Conservation (phyloP, 2,329 filamentous ascomycete genomes). For the Fusarium sp. region DNA sequence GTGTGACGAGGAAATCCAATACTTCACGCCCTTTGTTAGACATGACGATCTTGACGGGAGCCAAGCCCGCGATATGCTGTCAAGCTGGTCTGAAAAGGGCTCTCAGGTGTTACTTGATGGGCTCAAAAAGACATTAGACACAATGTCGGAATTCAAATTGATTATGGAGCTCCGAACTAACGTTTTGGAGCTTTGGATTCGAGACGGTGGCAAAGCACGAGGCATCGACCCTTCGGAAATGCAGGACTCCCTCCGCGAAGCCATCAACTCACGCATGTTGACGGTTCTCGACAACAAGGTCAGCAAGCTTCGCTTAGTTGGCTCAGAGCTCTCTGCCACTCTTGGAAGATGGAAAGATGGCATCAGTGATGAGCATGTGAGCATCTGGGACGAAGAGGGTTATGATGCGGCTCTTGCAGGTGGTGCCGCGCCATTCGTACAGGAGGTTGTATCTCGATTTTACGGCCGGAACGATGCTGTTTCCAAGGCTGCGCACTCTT, state of each 20-base stretch:
- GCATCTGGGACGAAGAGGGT: slow-evolving; percentile 75
- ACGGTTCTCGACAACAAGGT: slow-evolving; percentile 72
- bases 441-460: slow-evolving; percentile 73
- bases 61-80: slow-evolving; percentile 69
- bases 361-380: slow-evolving; percentile 60
- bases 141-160: slow-evolving; percentile 72
- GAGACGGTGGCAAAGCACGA: slow-evolving; percentile 70
- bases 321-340: slow-evolving; percentile 70
- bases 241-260: slow-evolving; percentile 73
- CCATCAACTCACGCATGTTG: slow-evolving; percentile 75
- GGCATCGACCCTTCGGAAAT: slow-evolving; percentile 76
- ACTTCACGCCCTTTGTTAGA: slow-evolving; percentile 88
- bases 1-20: slow-evolving; percentile 84
- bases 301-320: slow-evolving; percentile 71
- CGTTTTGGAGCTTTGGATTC: slow-evolving; percentile 80
- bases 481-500: slow-evolving; percentile 69
- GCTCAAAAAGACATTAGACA: slow-evolving; percentile 67
- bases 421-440: slow-evolving; percentile 75
- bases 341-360: slow-evolving; percentile 70
- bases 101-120: slow-evolving; percentile 70
- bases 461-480: slow-evolving; percentile 78
- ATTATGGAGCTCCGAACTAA: slow-evolving; percentile 76
- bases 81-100: slow-evolving; percentile 71
- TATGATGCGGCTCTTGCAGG: slow-evolving; percentile 73
- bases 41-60: slow-evolving; percentile 77